Conservation (phyloP, 2,329 filamentous ascomycete species). For the Botrytis porri region DNA sequence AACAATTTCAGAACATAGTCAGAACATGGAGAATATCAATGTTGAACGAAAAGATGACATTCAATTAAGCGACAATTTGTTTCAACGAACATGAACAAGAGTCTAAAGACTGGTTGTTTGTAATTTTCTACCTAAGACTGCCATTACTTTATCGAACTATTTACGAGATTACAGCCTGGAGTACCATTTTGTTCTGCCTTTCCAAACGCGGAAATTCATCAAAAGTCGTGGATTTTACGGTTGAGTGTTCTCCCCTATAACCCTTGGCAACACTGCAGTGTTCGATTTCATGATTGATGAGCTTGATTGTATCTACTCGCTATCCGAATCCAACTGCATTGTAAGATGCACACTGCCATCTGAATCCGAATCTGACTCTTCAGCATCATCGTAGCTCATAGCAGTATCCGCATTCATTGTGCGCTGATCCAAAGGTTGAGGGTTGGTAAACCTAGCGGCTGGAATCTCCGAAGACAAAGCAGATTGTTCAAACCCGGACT, state of each 20-base stretch:
- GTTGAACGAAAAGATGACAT: not conserved
- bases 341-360: slow-evolving; percentile 19
- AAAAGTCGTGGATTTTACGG: not conserved
- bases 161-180: not conserved
- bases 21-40: not conserved
- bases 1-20: not conserved
- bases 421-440: not conserved
- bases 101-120: not conserved
- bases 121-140: not conserved
- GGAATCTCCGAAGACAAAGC: not conserved
- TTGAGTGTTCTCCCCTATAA: not conserved
- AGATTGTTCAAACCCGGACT: not conserved
- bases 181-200: not conserved
- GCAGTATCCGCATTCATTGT: slow-evolving; percentile 6
- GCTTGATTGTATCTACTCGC: slow-evolving; percentile 1
- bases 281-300: not conserved
- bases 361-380: slow-evolving; percentile 9
- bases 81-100: not conserved
- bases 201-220: not conserved
- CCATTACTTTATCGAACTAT: not conserved
- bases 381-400: slow-evolving; percentile 6
- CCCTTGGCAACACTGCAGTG: not conserved
- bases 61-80: not conserved
- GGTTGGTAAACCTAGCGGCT: not conserved
- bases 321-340: slow-evolving; percentile 18